A percentile compares a stretch with the other conserved stretches of the same genome.
Evolutionary conservation across 805 yeast genomes (phyloP).

Genomic region (Lipomyces yamanashiensis): DNA sequence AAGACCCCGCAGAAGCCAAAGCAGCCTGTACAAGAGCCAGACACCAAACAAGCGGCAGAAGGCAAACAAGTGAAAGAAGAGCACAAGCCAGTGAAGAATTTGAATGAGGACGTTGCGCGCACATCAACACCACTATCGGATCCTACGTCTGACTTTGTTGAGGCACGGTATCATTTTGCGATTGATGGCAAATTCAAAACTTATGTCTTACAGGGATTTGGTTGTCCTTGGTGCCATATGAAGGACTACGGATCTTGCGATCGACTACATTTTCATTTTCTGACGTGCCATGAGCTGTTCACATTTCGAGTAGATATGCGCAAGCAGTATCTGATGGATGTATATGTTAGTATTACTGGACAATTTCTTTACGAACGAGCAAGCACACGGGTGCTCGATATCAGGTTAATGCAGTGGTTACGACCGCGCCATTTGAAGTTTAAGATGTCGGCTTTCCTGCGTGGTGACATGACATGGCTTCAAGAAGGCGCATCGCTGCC

Average conservation of each 20-base stretch:
- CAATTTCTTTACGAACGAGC: slow-evolving; percentile 32
- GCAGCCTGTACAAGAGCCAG: not conserved
- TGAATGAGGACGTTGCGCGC: slow-evolving; percentile 1
- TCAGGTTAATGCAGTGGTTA: slow-evolving; percentile 24
- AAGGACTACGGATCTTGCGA: slow-evolving; percentile 16
- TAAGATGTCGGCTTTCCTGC: slow-evolving; percentile 12
- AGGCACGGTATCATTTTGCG: slow-evolving; percentile 32
- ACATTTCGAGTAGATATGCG: slow-evolving; percentile 27
- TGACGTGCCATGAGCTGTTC: slow-evolving; percentile 29
- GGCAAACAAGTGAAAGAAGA: not conserved
- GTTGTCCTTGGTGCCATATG: slow-evolving; percentile 31
- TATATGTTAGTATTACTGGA: slow-evolving; percentile 23
- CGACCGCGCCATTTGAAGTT: slow-evolving; percentile 23
- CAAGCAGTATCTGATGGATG: slow-evolving; percentile 22
- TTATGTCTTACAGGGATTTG: slow-evolving; percentile 22
- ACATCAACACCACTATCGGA: slow-evolving; percentile 22
- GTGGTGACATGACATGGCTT: slow-evolving; percentile 30
- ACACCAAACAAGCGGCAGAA: not conserved
- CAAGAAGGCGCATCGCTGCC: slow-evolving; percentile 20
- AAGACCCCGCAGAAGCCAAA: not conserved
- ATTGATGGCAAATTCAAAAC: slow-evolving; percentile 26
- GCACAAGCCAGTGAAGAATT: not conserved
- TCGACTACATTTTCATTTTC: slow-evolving; percentile 30
- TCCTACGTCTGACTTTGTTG: slow-evolving; percentile 6
- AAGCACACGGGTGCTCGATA: slow-evolving; percentile 21